Evolutionary conservation across 345 rosid species (phyloP).

Genomic region (rapeseed (Brassica napus)): Da-Ae NC_063448.1:47093001-47093500

Average conservation of each 20-base stretch:
- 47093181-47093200: not conserved
- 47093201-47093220: not conserved
- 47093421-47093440: conserved; percentile 62
- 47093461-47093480: not conserved
- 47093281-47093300: conserved; percentile 15
- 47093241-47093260: conserved; percentile 5
- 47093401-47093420: conserved; percentile 44
- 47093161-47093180: not conserved
- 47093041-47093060: not conserved
- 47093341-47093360: conserved; percentile 2
- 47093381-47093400: conserved; percentile 27
- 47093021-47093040: not conserved
- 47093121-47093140: not conserved
- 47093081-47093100: not conserved
- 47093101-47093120: not conserved
- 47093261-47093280: not conserved
- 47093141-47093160: not conserved
- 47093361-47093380: conserved; percentile 40
- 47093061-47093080: not conserved
- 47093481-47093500: not conserved
- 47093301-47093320: conserved; percentile 2
- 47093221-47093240: conserved; percentile 10
- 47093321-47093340: conserved; percentile 14
- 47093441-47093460: not conserved
- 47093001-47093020: not conserved